phyloP scores from a whole-genome alignment of 2,329 filamentous ascomycete species.

The Cercospora sojina region DNA sequence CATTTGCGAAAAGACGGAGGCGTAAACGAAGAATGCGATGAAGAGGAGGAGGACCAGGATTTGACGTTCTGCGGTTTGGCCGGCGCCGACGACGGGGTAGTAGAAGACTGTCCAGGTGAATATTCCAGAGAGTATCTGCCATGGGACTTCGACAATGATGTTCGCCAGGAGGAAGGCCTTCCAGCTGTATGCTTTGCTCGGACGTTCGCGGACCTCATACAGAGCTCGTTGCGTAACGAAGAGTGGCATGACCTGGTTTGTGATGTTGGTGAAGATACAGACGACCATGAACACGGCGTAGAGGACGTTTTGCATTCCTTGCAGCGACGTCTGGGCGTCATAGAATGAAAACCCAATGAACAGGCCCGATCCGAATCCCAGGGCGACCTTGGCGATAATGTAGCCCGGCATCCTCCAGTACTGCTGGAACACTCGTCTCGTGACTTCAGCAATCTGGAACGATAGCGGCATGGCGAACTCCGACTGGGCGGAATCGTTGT shows the following conservation, averaged over 20 bases:
- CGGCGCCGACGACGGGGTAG: conserved; percentile 56
- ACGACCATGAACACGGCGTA: conserved; percentile 54
- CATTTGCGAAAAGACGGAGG: conserved; percentile 73
- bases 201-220: conserved; percentile 60
- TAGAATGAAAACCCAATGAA: conserved; percentile 52
- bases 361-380: conserved; percentile 52
- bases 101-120: conserved; percentile 67
- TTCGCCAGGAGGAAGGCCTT: conserved; percentile 70
- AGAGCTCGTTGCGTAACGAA: conserved; percentile 59
- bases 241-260: conserved; percentile 60
- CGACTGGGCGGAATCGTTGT: conserved; percentile 37
- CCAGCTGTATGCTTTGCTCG: conserved; percentile 73
- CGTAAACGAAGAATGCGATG: conserved; percentile 63
- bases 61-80: conserved; percentile 70
- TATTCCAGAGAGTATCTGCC: conserved; percentile 60
- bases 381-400: conserved; percentile 58
- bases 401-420: conserved; percentile 48
- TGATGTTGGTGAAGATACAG: conserved; percentile 44
- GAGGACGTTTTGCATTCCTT: conserved; percentile 48
- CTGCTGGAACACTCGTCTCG: conserved; percentile 46
- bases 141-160: conserved; percentile 70
- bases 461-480: conserved; percentile 48
- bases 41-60: conserved; percentile 74
- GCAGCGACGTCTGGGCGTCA: conserved; percentile 37
- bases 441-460: conserved; percentile 40